phyloP scores from a whole-genome alignment of 805 yeast species.

The Monosporozyma siamensis region DNA sequence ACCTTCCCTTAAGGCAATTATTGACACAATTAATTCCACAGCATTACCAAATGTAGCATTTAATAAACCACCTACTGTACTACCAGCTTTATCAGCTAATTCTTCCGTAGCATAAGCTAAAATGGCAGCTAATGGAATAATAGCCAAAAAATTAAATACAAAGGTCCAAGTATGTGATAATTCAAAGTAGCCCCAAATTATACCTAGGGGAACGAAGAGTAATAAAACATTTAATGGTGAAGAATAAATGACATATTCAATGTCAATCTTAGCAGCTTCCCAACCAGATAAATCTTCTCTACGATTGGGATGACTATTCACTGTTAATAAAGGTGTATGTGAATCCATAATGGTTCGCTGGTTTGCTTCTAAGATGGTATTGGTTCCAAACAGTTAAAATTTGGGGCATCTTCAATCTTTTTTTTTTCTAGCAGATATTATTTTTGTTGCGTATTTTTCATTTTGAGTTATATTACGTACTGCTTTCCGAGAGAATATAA shows the following conservation, averaged over 20 bases:
- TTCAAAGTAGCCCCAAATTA: conserved; percentile 54
- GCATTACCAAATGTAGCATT: conserved; percentile 98
- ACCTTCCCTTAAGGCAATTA: conserved; percentile 76
- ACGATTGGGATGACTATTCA: conserved; percentile 7
- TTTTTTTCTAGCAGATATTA: too few relatives aligned
- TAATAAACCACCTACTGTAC: conserved; percentile 84
- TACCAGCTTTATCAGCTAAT: conserved; percentile 77
- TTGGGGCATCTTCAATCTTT: too few relatives aligned
- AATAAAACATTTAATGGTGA: conserved; percentile 71
- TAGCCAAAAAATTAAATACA: conserved; percentile 74
- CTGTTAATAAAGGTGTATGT: conserved; percentile 14
- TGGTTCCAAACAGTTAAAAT: too few relatives aligned
- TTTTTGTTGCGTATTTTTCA: too few relatives aligned
- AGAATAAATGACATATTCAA: conserved; percentile 34
- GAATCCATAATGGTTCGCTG: conserved; percentile 13
- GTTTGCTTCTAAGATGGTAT: too few relatives aligned
- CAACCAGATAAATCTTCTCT: conserved; percentile 4
- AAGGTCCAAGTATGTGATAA: conserved; percentile 52
- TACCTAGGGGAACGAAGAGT: conserved; percentile 82
- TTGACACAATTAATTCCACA: conserved; percentile 88
- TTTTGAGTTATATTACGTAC: too few relatives aligned
- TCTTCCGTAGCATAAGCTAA: conserved; percentile 92
- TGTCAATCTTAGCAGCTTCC: conserved; percentile 19
- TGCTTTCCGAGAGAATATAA: too few relatives aligned
- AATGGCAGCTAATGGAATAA: conserved; percentile 84